These are phyloP conservation scores for Hawksworthiomyces lignivorus DNA, from an alignment of 2,329 filamentous ascomycete genomes.

Conservation along the genomic window DNA sequence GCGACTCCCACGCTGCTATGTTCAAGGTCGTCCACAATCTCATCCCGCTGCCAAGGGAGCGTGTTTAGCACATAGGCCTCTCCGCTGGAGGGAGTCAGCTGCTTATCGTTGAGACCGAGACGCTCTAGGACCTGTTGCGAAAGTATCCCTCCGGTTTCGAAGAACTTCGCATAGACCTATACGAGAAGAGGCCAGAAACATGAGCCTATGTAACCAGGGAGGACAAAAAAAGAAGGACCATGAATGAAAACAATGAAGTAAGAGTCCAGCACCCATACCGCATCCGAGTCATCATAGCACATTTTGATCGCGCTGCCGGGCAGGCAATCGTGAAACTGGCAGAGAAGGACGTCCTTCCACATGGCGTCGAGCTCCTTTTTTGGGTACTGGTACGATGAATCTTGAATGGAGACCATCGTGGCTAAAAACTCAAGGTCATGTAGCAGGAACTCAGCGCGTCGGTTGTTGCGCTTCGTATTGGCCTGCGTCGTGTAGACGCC, in stretches of 20 bases:
- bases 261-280: too few species aligned
- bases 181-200: too few species aligned
- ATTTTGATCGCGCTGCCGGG: constrained; percentile 94
- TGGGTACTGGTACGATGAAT: constrained; percentile 70
- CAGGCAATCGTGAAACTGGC: constrained; percentile 96
- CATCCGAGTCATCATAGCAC: constrained; percentile 93
- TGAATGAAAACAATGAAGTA: constrained; percentile 2
- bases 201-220: too few species aligned
- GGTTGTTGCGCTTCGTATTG: constrained; percentile 94
- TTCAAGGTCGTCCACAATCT: constrained; percentile 62
- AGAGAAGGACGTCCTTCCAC: constrained; percentile 88
- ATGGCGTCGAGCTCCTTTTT: constrained; percentile 90
- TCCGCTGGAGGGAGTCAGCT: constrained; percentile 45
- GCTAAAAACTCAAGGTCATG: constrained; percentile 84
- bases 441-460: constrained; percentile 75
- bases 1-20: constrained; percentile 45
- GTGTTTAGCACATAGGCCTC: constrained; percentile 59
- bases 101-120: constrained; percentile 57
- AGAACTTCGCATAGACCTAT: constrained; percentile 73
- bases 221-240: constrained; percentile 12
- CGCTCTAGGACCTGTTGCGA: constrained; percentile 62
- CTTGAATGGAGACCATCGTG: constrained; percentile 71
- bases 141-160: constrained; percentile 65
- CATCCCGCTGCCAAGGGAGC: constrained; percentile 73
- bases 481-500: constrained; percentile 96